Conservation (phyloP, 2,329 filamentous ascomycete species). For the Ophiostoma tasmaniense region DNA sequence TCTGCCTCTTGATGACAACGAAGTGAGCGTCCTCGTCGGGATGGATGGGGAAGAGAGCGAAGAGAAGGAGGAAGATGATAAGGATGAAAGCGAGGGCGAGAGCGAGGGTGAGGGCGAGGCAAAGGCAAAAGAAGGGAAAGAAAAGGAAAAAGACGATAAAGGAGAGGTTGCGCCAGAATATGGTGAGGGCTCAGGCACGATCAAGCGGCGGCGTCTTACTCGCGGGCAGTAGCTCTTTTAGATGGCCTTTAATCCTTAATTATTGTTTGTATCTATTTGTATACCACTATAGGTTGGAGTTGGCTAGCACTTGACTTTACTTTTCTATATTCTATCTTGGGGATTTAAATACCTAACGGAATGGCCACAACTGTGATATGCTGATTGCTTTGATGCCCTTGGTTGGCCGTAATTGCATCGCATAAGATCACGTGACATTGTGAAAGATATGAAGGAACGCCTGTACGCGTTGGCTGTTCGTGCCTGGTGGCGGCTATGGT, state of each 20-base stretch:
- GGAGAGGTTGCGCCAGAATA: slow-evolving; percentile 3
- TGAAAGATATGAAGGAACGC: background rate
- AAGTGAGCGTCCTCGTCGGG: slow-evolving; percentile 6
- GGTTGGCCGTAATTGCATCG: background rate
- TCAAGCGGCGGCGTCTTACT: slow-evolving; percentile 23
- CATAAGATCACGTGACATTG: slow-evolving; percentile 5
- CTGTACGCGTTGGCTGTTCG: slow-evolving; percentile 12
- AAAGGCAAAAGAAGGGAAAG: background rate
- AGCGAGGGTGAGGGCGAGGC: slow-evolving; percentile 6
- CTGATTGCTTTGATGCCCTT: background rate
- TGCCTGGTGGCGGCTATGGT: slow-evolving; percentile 10
- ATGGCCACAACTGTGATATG: background rate
- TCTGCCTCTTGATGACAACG: slow-evolving; percentile 13
- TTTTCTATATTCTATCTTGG: background rate
- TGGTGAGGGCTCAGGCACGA: slow-evolving; percentile 19
- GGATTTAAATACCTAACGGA: background rate
- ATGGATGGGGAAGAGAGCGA: slow-evolving; percentile 9
- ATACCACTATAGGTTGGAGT: background rate
- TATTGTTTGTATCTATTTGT: slow-evolving; percentile 1
- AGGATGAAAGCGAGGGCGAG: slow-evolving; percentile 9
- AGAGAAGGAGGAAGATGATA: background rate
- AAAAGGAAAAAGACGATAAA: background rate
- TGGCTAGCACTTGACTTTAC: background rate
- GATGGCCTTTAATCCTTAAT: background rate
- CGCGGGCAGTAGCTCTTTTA: slow-evolving; percentile 18